Evolutionary conservation across 306 rosid species (phyloP).

Genomic region (Acmispon strigosus): DNA sequence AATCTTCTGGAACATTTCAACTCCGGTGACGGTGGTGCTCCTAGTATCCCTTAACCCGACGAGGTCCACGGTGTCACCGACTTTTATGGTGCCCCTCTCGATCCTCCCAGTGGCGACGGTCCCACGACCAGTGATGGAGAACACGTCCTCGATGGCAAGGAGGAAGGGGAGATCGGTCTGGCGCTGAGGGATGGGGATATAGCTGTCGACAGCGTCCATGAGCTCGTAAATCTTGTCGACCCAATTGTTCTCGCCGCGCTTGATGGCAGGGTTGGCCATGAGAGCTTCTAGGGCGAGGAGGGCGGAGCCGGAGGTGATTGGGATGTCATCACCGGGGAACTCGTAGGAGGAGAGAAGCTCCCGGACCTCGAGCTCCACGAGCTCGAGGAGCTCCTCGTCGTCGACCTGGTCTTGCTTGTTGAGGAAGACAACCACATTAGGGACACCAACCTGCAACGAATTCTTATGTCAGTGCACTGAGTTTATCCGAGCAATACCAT

Average conservation of each 20-base stretch:
- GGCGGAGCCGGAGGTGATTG: conserved; percentile 73
- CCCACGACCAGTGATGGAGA: conserved; percentile 82
- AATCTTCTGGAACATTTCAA: conserved; percentile 87
- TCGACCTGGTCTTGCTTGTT: conserved; percentile 87
- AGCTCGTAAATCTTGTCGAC: conserved; percentile 73
- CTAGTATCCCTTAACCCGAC: conserved; percentile 72
- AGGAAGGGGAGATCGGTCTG: conserved; percentile 74
- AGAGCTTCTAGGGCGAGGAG: conserved; percentile 72
- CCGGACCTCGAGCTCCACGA: conserved; percentile 79
- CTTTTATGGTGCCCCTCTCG: conserved; percentile 58
- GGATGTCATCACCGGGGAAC: conserved; percentile 84
- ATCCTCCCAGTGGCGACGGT: conserved; percentile 86
- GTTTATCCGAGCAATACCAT: no score
- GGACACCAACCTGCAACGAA: conserved; percentile 60
- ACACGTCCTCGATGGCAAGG: conserved; percentile 76
- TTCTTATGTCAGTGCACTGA: no score
- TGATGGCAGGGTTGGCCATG: conserved; percentile 50
- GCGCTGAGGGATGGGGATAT: conserved; percentile 80
- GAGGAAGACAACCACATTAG: conserved; percentile 72
- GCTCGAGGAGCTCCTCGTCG: conserved; percentile 70
- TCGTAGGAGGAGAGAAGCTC: conserved; percentile 72
- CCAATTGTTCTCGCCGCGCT: conserved; percentile 71
- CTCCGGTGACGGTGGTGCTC: conserved; percentile 71
- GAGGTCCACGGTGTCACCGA: conserved; percentile 60
- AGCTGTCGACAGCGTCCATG: conserved; percentile 67